phyloP scores from a whole-genome alignment of 495 filamentous ascomycete genomes.

The Aspergillus heteromorphus region DNA sequence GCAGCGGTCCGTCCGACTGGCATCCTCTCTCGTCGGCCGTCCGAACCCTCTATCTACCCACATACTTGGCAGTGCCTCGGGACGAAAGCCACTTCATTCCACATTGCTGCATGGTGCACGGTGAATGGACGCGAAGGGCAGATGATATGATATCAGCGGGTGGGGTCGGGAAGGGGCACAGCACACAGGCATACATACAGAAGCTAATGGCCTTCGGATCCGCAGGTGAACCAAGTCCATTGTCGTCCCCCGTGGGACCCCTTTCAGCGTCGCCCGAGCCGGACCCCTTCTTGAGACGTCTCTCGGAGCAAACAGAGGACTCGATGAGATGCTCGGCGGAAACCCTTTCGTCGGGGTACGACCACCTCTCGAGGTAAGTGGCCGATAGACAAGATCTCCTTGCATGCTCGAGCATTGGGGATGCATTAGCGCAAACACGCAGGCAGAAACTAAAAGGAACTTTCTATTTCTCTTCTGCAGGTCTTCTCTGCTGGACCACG shows the following conservation, averaged over 20 bases:
- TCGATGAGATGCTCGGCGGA: conserved; percentile 40
- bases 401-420: conserved; percentile 11
- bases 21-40: not conserved
- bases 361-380: conserved; percentile 39
- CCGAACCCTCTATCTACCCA: conserved; percentile 1
- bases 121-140: conserved; percentile 2
- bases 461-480: conserved; percentile 54
- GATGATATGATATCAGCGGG: not conserved
- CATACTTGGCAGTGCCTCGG: conserved; percentile 9
- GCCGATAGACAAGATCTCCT: conserved; percentile 12
- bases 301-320: conserved; percentile 40
- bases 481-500: conserved; percentile 57
- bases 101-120: not conserved
- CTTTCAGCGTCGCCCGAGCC: conserved; percentile 40
- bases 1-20: not conserved
- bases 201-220: conserved; percentile 1
- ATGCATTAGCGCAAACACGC: conserved; percentile 6
- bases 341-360: conserved; percentile 38
- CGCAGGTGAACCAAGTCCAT: conserved; percentile 42
- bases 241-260: conserved; percentile 41
- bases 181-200: not conserved
- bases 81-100: conserved; percentile 9
- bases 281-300: conserved; percentile 50
- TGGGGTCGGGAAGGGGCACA: not conserved
- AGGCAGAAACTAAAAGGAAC: conserved; percentile 53